Evolutionary conservation across 2,329 filamentous ascomycete genomes (phyloP).

Genomic region (Akanthomyces lecanii): DNA sequence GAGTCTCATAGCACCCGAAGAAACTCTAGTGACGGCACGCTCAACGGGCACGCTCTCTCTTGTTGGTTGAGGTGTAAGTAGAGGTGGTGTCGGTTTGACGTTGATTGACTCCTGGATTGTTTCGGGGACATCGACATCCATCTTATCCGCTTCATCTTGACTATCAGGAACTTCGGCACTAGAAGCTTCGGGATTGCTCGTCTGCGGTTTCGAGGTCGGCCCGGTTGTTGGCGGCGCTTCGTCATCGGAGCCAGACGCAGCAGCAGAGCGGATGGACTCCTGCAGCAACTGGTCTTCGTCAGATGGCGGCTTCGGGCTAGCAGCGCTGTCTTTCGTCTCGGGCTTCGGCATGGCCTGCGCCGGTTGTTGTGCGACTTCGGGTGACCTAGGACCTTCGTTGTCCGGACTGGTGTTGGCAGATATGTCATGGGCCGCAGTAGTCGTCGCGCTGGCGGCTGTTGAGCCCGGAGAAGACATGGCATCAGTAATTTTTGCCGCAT

Average conservation of each 20-base stretch:
- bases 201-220: background rate
- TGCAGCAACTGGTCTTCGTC: conserved; percentile 44
- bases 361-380: conserved; percentile 44
- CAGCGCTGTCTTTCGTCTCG: conserved; percentile 28
- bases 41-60: conserved; percentile 24
- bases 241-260: conserved; percentile 19
- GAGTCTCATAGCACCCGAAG: conserved; percentile 64
- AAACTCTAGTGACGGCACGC: conserved; percentile 65
- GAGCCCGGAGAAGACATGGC: conserved; percentile 56
- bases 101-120: background rate
- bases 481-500: conserved; percentile 38
- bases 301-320: conserved; percentile 30
- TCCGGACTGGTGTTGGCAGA: conserved; percentile 74
- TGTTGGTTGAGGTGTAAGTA: conserved; percentile 19
- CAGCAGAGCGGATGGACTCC: conserved; percentile 36
- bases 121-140: conserved; percentile 33
- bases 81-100: conserved; percentile 15
- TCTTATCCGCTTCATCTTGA: conserved; percentile 31
- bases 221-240: conserved; percentile 4
- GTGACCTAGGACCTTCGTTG: conserved; percentile 56
- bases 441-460: conserved; percentile 69
- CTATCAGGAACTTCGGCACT: conserved; percentile 32
- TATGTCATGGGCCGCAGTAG: conserved; percentile 61
- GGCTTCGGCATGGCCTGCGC: conserved; percentile 24
- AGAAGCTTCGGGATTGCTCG: background rate